Evolutionary conservation across 1,284 basidiomycete species (phyloP).

Genomic region (Irpex sp.): DNA sequence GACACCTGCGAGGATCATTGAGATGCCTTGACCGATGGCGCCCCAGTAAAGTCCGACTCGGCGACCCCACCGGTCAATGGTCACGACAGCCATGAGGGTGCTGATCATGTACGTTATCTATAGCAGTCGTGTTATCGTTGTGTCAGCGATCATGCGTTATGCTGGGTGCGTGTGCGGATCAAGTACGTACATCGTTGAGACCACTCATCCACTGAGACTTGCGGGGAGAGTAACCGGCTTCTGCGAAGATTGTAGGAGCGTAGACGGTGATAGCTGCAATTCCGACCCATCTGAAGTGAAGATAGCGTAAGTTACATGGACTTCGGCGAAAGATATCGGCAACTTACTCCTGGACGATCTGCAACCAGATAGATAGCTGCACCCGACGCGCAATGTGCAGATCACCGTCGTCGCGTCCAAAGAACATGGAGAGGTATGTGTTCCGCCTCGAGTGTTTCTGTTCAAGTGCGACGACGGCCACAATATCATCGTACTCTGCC

Average conservation of each 20-base stretch:
- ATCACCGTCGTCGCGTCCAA: constrained; percentile 40
- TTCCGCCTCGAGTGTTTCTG: constrained; percentile 39
- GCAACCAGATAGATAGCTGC: constrained; percentile 46
- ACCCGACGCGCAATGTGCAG: constrained; percentile 44
- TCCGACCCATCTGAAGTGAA: constrained; percentile 37
- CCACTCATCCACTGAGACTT: constrained; percentile 47
- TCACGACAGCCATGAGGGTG: constrained; percentile 41
- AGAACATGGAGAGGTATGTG: constrained; percentile 45
- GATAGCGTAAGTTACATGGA: not conserved
- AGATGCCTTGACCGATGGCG: constrained; percentile 32
- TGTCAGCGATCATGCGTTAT: not conserved
- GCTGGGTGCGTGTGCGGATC: not conserved
- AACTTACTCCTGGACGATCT: constrained; percentile 46
- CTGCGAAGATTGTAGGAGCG: constrained; percentile 45
- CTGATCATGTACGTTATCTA: constrained; percentile 45
- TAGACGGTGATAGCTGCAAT: constrained; percentile 51
- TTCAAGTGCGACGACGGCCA: constrained; percentile 39
- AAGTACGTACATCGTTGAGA: constrained; percentile 35
- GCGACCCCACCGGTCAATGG: constrained; percentile 46
- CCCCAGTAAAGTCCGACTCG: constrained; percentile 46
- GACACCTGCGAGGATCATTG: constrained; percentile 42
- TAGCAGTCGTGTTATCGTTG: not conserved
- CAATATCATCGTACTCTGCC: constrained; percentile 38
- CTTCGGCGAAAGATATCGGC: not conserved
- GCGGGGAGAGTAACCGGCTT: constrained; percentile 41